Conservation (phyloP, 2,329 filamentous ascomycete genomes). For the Fusarium sp. region DNA sequence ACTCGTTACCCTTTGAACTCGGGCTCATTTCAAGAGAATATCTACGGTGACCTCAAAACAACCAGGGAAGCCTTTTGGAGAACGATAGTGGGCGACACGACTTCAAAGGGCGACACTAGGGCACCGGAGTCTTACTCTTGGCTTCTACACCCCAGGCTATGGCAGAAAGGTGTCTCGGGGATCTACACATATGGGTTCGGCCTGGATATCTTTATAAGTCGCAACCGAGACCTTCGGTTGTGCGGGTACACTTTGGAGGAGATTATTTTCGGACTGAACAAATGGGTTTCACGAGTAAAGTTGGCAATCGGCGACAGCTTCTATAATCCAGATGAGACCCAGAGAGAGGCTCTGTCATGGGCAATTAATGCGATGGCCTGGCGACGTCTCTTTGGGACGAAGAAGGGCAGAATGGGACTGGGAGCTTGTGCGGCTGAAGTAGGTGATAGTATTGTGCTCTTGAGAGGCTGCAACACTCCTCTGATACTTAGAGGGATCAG, state of each 20-base stretch:
- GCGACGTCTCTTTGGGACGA: neutral
- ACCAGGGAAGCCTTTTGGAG: neutral
- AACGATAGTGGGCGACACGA: slow-evolving; percentile 2
- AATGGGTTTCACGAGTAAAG: neutral
- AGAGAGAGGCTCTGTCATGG: neutral
- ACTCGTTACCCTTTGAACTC: neutral
- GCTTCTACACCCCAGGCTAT: neutral
- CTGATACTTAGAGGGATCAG: neutral
- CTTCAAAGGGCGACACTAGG: fast-evolving
- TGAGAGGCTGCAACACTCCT: neutral
- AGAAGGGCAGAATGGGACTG: slow-evolving; percentile 4
- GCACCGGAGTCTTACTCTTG: neutral
- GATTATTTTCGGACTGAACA: neutral
- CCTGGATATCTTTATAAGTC: neutral
- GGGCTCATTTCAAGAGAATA: fast-evolving
- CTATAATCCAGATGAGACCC: neutral
- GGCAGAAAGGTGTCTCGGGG: neutral
- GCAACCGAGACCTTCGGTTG: neutral
- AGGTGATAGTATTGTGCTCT: neutral
- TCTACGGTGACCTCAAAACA: neutral
- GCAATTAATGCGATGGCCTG: slow-evolving; percentile 13
- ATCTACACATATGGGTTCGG: neutral
- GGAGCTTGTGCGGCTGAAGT: neutral
- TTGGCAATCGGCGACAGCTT: neutral
- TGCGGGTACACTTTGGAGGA: neutral